A percentile compares a stretch with the other conserved stretches of the same genome.
Evolutionary conservation across 2,329 filamentous ascomycete species (phyloP).

Genomic region (Penicillium expansum): DNA sequence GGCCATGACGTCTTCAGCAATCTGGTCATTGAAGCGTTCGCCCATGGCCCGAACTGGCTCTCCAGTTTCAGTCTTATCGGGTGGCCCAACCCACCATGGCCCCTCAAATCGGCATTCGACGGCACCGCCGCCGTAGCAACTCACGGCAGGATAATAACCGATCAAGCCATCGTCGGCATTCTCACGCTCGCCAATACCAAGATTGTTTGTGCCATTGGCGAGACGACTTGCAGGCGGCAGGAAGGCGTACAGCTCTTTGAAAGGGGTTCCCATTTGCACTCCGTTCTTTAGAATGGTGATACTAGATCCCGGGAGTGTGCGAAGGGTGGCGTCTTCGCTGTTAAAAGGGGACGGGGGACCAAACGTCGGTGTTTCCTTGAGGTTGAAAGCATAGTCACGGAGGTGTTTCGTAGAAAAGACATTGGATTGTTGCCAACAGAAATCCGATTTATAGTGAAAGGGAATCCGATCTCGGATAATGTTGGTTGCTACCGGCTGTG

Average conservation of each 20-base stretch:
- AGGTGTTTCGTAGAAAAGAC: conserved; percentile 77
- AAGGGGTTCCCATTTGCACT: conserved; percentile 77
- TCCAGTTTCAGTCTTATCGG: conserved; percentile 49
- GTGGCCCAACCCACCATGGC: conserved; percentile 84
- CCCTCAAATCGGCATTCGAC: conserved; percentile 94
- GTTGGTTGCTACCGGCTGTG: conserved; percentile 61
- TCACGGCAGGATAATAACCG: conserved; percentile 92
- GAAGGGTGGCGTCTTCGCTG: conserved; percentile 72
- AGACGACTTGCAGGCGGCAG: conserved; percentile 75
- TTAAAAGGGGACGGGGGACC: conserved; percentile 54
- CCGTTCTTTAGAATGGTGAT: conserved; percentile 96
- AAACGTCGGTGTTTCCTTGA: conserved; percentile 46
- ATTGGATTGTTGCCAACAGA: conserved; percentile 74
- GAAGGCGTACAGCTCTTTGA: conserved; percentile 84
- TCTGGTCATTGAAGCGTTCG: conserved; percentile 86
- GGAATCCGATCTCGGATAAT: conserved; percentile 93
- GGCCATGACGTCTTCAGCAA: conserved; percentile 89
- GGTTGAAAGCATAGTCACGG: conserved; percentile 61
- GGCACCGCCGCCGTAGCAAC: conserved; percentile 85
- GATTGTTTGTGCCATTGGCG: conserved; percentile 43
- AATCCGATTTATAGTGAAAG: conserved; percentile 87
- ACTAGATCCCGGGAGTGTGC: conserved; percentile 79
- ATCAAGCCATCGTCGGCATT: conserved; percentile 92
- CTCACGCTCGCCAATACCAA: conserved; percentile 67
- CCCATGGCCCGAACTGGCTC: conserved; percentile 58